Evolutionary conservation across 441 rosid genomes (phyloP).

Genomic region (Aleurites moluccanus): DNA sequence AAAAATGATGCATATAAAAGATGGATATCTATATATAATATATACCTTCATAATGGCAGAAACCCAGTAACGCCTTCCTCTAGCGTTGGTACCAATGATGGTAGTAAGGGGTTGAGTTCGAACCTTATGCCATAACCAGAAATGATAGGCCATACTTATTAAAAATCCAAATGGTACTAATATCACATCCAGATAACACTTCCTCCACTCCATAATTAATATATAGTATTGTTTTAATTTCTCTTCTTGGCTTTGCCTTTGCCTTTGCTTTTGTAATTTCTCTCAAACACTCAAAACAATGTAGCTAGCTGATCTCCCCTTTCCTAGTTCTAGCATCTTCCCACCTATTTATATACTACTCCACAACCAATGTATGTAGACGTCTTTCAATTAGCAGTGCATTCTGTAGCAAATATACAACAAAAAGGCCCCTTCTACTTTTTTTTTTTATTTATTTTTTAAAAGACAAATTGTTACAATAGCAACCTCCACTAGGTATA

Average conservation of each 20-base stretch:
- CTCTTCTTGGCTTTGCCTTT: not conserved
- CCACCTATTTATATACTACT: constrained; percentile 5
- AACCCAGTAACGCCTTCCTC: constrained; percentile 76
- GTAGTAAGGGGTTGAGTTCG: constrained; percentile 76
- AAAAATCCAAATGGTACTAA: constrained; percentile 71
- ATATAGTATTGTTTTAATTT: not conserved
- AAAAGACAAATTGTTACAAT: not conserved
- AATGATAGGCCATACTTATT: constrained; percentile 50
- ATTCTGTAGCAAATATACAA: not conserved
- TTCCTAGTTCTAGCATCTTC: not conserved
- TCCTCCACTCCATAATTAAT: constrained; percentile 69
- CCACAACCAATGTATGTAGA: constrained; percentile 32
- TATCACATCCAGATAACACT: constrained; percentile 67
- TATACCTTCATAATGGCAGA: constrained; percentile 81
- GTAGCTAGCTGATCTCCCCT: no score
- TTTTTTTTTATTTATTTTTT: not conserved
- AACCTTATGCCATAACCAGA: constrained; percentile 76
- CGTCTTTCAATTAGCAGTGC: constrained; percentile 31
- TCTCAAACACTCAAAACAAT: no score
- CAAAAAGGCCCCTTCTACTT: not conserved
- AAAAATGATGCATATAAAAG: not conserved
- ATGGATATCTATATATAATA: not conserved
- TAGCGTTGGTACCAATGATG: constrained; percentile 70
- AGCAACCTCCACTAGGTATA: not conserved
- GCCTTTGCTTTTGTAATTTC: no score